A percentile compares a stretch with the other conserved stretches of the same genome.
These are phyloP conservation scores for Yamadazyma aaseri DNA, from an alignment of 1,139 yeast genomes.

Conservation along the genomic window DNA sequence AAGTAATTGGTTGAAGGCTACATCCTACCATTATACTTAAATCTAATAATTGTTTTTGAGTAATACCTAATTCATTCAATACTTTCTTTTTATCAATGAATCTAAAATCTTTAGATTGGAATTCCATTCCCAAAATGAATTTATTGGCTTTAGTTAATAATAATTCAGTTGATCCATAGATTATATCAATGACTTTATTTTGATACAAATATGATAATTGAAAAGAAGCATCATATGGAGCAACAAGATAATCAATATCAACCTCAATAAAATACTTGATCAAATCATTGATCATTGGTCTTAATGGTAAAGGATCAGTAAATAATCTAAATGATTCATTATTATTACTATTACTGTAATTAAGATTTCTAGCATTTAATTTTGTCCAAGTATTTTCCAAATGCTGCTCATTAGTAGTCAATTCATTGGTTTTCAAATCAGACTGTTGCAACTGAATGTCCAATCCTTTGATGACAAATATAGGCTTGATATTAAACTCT, in stretches of 20 bases:
- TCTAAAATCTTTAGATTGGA: conserved; percentile 61
- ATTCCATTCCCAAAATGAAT: conserved; percentile 72
- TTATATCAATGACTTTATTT: conserved; percentile 61
- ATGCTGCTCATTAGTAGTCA: conserved; percentile 47
- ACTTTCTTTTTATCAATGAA: conserved; percentile 62
- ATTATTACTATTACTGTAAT: conserved; percentile 25
- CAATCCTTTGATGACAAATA: conserved; percentile 71
- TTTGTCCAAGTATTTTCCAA: conserved; percentile 48
- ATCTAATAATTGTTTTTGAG: conserved; percentile 69
- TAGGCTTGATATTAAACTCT: conserved; percentile 65
- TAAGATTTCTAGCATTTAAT: conserved; percentile 23
- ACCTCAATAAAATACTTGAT: conserved; percentile 56
- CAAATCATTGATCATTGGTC: conserved; percentile 55
- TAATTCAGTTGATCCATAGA: conserved; percentile 83
- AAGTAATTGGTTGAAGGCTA: conserved; percentile 64
- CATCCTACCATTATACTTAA: conserved; percentile 78
- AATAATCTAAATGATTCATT: conserved; percentile 46
- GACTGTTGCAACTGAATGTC: conserved; percentile 34
- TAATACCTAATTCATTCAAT: conserved; percentile 57
- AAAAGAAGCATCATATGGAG: conserved; percentile 82
- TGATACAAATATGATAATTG: conserved; percentile 74
- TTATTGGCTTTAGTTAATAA: conserved; percentile 65
- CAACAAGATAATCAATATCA: conserved; percentile 65
- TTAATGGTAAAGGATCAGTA: conserved; percentile 45
- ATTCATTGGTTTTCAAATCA: conserved; percentile 35